phyloP scores from a whole-genome alignment of 108 stramenopile species.

The Nitzschia sp. region DNA sequence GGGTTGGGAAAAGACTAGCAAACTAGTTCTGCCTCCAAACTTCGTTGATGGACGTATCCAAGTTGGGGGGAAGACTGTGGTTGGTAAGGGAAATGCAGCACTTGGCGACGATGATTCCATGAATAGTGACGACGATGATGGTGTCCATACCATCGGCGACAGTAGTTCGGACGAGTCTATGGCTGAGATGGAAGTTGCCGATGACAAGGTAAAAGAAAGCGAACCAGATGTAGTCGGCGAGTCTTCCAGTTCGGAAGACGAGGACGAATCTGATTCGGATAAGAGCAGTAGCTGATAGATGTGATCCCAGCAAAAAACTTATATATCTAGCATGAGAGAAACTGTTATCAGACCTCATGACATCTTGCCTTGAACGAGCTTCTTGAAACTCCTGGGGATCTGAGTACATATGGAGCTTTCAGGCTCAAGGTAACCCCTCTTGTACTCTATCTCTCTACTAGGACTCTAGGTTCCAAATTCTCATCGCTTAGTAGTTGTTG shows the following conservation, averaged over 20 bases:
- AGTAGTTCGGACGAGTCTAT: constrained; percentile 39
- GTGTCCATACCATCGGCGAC: constrained; percentile 76
- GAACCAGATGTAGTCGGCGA: neutral
- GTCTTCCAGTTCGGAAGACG: neutral
- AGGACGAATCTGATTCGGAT: neutral
- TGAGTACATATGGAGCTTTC: too few relatives aligned
- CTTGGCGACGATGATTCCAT: constrained; percentile 24
- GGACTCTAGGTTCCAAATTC: too few relatives aligned
- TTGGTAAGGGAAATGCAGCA: constrained; percentile 28
- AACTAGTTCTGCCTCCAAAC: constrained; percentile 72
- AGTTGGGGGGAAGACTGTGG: constrained; percentile 66
- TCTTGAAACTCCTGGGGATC: too few relatives aligned
- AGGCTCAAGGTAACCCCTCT: too few relatives aligned
- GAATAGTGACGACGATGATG: constrained; percentile 43
- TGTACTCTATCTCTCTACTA: too few relatives aligned
- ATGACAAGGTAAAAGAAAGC: neutral
- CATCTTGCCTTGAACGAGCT: too few relatives aligned
- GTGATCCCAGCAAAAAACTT: too few relatives aligned
- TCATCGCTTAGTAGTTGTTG: too few relatives aligned
- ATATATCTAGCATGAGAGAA: too few relatives aligned
- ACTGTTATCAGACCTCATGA: too few relatives aligned
- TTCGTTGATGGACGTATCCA: constrained; percentile 71
- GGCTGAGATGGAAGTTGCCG: neutral
- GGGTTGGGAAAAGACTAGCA: constrained; percentile 60
- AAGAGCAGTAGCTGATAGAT: neutral